These are phyloP conservation scores for Tuber borchii DNA, from an alignment of 495 filamentous ascomycete genomes.

Conservation along the genomic window DNA sequence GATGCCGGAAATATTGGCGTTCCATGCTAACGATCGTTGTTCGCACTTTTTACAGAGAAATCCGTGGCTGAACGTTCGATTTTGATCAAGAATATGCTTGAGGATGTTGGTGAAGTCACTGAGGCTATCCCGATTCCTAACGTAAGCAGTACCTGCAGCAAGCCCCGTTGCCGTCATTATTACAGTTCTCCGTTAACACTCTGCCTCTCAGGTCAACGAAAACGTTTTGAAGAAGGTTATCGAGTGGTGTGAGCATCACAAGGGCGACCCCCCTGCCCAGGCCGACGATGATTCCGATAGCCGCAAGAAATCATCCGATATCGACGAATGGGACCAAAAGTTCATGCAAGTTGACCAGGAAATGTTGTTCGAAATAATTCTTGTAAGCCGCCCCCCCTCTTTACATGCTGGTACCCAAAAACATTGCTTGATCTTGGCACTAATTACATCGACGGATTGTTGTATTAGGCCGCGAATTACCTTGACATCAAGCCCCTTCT, in stretches of 20 bases:
- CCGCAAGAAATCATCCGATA: slow-evolving; percentile 96
- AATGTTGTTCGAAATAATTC: slow-evolving; percentile 98
- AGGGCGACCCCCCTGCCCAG: slow-evolving; percentile 67
- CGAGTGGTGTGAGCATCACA: slow-evolving; percentile 96
- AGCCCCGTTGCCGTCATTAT: background rate
- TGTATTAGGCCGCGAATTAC: slow-evolving; percentile 61
- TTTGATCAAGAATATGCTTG: slow-evolving; percentile 95
- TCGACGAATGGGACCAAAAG: slow-evolving; percentile 99
- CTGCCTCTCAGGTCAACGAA: slow-evolving; percentile 68
- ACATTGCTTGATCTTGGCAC: slow-evolving; percentile 2
- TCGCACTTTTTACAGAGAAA: slow-evolving; percentile 54
- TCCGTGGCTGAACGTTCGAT: slow-evolving; percentile 83
- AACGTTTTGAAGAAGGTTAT: slow-evolving; percentile 88
- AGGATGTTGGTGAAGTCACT: slow-evolving; percentile 70
- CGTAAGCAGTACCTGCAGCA: slow-evolving; percentile 49
- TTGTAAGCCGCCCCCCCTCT: slow-evolving; percentile 53
- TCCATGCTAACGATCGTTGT: slow-evolving; percentile 13
- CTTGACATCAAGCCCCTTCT: slow-evolving; percentile 76
- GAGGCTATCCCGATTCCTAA: slow-evolving; percentile 81
- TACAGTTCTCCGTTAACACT: background rate
- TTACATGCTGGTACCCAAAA: background rate
- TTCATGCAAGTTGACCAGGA: slow-evolving; percentile 99
- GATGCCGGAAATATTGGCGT: background rate
- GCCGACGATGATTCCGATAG: slow-evolving; percentile 85
- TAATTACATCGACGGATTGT: slow-evolving; percentile 1